These are phyloP conservation scores for Ceriops tagal DNA, from an alignment of 345 rosid species.

Conservation along the genomic window DNA sequence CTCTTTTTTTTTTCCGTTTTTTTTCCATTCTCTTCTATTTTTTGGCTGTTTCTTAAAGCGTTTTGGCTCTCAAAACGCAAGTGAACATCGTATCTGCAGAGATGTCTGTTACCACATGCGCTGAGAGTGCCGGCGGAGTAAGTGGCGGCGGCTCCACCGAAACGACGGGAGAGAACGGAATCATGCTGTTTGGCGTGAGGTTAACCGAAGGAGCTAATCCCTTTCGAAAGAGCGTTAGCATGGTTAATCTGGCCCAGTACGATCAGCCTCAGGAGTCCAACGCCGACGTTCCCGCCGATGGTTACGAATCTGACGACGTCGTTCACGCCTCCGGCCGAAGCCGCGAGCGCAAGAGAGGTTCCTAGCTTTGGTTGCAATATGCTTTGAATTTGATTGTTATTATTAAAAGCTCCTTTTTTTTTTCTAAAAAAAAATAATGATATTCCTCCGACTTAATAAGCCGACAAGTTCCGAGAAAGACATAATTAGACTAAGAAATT, in stretches of 20 bases:
- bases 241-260: conserved; percentile 62
- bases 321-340: conserved; percentile 58
- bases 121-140: conserved; percentile 15
- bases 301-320: conserved; percentile 72
- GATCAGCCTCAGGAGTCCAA: conserved; percentile 50
- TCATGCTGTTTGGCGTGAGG: conserved; percentile 74
- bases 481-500: too few relatives aligned
- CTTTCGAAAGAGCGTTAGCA: conserved; percentile 63
- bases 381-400: too few relatives aligned
- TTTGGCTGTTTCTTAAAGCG: background rate
- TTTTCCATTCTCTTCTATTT: background rate
- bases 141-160: conserved; percentile 12
- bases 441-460: too few relatives aligned
- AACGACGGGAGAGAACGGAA: conserved; percentile 35
- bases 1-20: background rate
- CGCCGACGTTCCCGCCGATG: conserved; percentile 38
- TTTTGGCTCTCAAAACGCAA: background rate
- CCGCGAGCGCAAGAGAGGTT: conserved; percentile 78
- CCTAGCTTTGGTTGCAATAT: too few relatives aligned
- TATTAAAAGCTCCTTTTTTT: background rate
- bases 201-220: conserved; percentile 43
- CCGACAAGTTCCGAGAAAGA: too few relatives aligned
- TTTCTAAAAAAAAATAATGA: too few relatives aligned
- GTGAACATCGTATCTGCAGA: too few relatives aligned
- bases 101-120: conserved; percentile 38